These are phyloP conservation scores for Protea cynaroides DNA, from an alignment of 164 flowering plant species.

Conservation along the genomic window DNA sequence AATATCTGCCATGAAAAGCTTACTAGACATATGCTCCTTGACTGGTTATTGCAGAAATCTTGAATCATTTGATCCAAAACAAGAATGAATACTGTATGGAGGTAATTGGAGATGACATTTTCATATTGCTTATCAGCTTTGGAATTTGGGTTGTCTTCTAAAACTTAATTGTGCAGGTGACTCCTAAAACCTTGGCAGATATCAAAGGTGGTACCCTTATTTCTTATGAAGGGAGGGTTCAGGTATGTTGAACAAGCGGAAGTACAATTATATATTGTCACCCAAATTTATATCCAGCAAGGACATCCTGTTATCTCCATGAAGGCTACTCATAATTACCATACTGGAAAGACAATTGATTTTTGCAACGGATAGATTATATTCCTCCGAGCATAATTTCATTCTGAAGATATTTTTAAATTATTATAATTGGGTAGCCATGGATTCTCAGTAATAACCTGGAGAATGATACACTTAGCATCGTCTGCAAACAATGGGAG, in stretches of 20 bases:
- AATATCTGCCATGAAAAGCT: not conserved
- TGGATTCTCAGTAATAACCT: too few species aligned
- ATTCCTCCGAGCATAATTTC: too few species aligned
- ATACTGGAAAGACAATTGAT: too few species aligned
- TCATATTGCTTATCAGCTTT: not conserved
- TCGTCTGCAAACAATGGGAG: too few species aligned
- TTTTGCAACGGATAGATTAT: too few species aligned
- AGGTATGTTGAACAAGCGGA: slow-evolving; percentile 43
- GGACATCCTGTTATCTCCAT: too few species aligned
- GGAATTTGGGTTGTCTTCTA: slow-evolving; percentile 2
- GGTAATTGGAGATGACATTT: slow-evolving; percentile 34
- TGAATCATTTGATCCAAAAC: slow-evolving; percentile 72
- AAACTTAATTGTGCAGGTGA: slow-evolving; percentile 53
- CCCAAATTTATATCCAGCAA: too few species aligned
- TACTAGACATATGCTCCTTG: slow-evolving; percentile 30
- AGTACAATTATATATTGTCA: not conserved
- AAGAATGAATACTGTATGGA: slow-evolving; percentile 99
- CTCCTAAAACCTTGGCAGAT: slow-evolving; percentile 98
- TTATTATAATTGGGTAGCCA: too few species aligned
- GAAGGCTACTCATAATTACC: too few species aligned
- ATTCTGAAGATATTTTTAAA: too few species aligned
- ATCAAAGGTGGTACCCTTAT: slow-evolving; percentile 99
- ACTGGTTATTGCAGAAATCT: slow-evolving; percentile 61
- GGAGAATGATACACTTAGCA: too few species aligned
- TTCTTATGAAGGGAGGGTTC: slow-evolving; percentile 95